phyloP scores from a whole-genome alignment of 306 rosid genomes.

The Citrullus mucosospermus region DNA sequence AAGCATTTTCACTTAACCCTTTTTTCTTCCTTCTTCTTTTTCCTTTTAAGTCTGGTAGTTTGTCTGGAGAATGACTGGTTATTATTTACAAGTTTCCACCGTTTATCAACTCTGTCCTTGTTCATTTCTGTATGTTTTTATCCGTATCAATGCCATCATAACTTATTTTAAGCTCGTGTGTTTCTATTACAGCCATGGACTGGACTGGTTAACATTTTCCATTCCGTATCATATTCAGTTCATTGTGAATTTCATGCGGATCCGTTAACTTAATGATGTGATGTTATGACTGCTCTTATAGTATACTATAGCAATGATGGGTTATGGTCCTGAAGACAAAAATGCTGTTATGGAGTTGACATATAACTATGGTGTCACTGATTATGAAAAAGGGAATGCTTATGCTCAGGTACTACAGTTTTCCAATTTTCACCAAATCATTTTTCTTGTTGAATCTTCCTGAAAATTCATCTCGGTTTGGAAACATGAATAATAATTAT shows the following conservation, averaged over 20 bases:
- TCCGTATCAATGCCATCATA: background rate
- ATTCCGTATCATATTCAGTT: background rate
- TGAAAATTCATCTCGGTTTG: background rate
- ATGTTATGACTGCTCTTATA: conserved; percentile 4
- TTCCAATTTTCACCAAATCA: background rate
- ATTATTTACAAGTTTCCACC: background rate
- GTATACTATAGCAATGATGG: conserved; percentile 66
- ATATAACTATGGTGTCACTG: conserved; percentile 74
- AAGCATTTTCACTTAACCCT: background rate
- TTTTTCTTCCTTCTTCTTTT: no score
- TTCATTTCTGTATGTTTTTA: background rate
- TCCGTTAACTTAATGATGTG: background rate
- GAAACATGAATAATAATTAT: background rate
- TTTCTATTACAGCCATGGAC: background rate
- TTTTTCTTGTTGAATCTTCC: background rate
- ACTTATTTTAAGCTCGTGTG: background rate
- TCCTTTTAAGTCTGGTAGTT: background rate
- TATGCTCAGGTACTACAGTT: conserved; percentile 64
- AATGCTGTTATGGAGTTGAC: conserved; percentile 72
- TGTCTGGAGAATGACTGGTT: background rate
- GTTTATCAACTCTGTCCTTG: background rate
- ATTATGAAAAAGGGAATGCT: conserved; percentile 74
- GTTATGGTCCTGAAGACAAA: conserved; percentile 90
- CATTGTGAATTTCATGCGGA: background rate
- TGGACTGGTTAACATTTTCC: background rate